Percentiles rank a stretch among this genome's conserved stretches.
These are phyloP conservation scores for Tetrahymena borealis DNA, from an alignment of 73 alveolate species.

Conservation along the genomic window DNA sequence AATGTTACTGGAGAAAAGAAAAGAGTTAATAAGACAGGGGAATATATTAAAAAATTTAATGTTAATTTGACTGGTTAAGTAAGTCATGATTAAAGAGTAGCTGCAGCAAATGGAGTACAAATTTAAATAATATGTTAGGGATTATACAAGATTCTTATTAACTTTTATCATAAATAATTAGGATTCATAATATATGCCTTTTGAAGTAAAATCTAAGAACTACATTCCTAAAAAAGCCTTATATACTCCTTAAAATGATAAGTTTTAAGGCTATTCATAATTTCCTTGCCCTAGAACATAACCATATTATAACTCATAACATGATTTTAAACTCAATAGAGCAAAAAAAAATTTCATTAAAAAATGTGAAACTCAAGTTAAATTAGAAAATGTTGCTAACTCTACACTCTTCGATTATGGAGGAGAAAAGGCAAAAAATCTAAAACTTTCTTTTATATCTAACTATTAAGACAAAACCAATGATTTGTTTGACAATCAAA, in stretches of 20 bases:
- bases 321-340: not conserved
- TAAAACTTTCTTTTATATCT: not conserved
- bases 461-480: not conserved
- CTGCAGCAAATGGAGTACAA: slow-evolving; percentile 30
- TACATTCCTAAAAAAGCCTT: not conserved
- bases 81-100: slow-evolving; percentile 35
- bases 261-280: not conserved
- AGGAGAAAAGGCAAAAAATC: not conserved
- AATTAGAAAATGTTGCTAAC: not conserved
- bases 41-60: slow-evolving; percentile 34
- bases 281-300: not conserved
- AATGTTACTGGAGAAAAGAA: slow-evolving; percentile 31
- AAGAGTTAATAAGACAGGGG: slow-evolving; percentile 36
- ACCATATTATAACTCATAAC: not conserved
- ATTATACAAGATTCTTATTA: not conserved
- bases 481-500: not conserved
- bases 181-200: not conserved
- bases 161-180: not conserved
- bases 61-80: slow-evolving; percentile 38
- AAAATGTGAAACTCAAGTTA: not conserved
- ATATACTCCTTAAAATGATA: not conserved
- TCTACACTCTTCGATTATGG: not conserved
- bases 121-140: not conserved
- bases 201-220: not conserved
- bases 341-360: not conserved